A percentile compares a stretch with the other conserved stretches of the same genome.
Evolutionary conservation across 2,329 filamentous ascomycete genomes (phyloP).

Genomic region (Fusarium nygamai): DNA sequence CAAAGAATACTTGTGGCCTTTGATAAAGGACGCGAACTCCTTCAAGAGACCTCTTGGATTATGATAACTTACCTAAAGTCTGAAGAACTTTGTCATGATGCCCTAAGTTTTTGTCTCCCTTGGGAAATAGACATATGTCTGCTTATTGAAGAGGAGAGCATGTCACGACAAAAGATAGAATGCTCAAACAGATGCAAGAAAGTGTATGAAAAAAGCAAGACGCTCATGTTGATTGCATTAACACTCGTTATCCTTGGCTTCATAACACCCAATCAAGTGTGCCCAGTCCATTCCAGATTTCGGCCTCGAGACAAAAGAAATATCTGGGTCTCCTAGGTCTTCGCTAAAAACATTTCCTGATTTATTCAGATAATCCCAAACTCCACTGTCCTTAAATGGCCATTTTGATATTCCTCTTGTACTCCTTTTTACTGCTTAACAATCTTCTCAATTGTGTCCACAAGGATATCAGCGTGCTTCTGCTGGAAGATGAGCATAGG

Average conservation of each 20-base stretch:
- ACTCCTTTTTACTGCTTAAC: constrained; percentile 55
- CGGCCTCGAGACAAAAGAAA: not conserved
- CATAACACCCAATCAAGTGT: not conserved
- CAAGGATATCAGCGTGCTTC: constrained; percentile 86
- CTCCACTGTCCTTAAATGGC: constrained; percentile 12
- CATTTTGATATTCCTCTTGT: not conserved
- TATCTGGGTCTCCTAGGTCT: not conserved
- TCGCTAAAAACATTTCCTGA: constrained; percentile 10
- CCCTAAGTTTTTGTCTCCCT: not conserved
- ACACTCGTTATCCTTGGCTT: constrained; percentile 3
- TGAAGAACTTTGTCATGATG: not conserved
- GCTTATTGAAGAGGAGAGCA: not conserved
- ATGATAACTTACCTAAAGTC: not conserved
- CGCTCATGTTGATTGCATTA: constrained; percentile 4
- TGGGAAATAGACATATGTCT: not conserved
- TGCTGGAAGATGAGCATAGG: constrained; percentile 95
- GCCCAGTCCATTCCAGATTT: not conserved
- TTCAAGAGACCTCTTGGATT: not conserved
- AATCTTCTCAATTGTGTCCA: constrained; percentile 82
- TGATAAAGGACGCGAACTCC: not conserved
- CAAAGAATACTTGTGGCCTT: not conserved
- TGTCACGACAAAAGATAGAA: not conserved
- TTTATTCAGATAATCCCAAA: constrained; percentile 12
- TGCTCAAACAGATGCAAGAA: not conserved
- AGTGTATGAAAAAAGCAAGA: not conserved